Evolutionary conservation across 2,329 filamentous ascomycete genomes (phyloP).

Genomic region (Amesomyces nigricolor): DNA sequence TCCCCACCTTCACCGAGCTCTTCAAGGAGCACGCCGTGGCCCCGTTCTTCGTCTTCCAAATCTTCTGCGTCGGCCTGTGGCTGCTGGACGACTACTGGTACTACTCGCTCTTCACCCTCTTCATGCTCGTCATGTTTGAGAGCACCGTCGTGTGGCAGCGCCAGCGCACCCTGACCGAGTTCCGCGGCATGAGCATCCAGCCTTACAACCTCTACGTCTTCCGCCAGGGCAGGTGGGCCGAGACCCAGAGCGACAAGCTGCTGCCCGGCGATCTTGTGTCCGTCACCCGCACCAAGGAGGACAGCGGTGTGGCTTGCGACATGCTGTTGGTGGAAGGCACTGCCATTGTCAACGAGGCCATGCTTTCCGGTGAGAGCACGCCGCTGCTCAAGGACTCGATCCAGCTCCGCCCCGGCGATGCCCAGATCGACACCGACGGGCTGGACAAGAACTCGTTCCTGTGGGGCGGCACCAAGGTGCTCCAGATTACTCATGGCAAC

Average conservation of each 20-base stretch:
- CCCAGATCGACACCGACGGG: conserved; percentile 76
- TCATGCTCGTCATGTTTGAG: conserved; percentile 97
- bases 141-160: conserved; percentile 99
- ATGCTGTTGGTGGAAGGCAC: conserved; percentile 93
- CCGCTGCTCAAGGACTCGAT: conserved; percentile 94
- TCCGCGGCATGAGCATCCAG: conserved; percentile 99
- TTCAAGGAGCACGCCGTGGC: conserved; percentile 98
- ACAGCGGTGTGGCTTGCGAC: conserved; percentile 93
- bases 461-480: conserved; percentile 94
- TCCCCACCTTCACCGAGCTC: conserved; percentile 89
- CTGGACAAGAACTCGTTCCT: conserved; percentile 96
- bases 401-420: conserved; percentile 79
- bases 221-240: conserved; percentile 79
- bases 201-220: conserved; percentile 93
- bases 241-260: conserved; percentile 84
- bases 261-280: conserved; percentile 91
- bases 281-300: conserved; percentile 89
- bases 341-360: conserved; percentile 97
- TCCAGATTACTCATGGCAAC: conserved; percentile 88
- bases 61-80: conserved; percentile 98
- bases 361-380: conserved; percentile 97
- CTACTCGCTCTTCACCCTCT: conserved; percentile 96
- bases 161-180: conserved; percentile 90
- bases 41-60: conserved; percentile 98
- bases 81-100: conserved; percentile 99